Conservation (phyloP, 805 yeast species). For the Metschnikowia similis region DNA sequence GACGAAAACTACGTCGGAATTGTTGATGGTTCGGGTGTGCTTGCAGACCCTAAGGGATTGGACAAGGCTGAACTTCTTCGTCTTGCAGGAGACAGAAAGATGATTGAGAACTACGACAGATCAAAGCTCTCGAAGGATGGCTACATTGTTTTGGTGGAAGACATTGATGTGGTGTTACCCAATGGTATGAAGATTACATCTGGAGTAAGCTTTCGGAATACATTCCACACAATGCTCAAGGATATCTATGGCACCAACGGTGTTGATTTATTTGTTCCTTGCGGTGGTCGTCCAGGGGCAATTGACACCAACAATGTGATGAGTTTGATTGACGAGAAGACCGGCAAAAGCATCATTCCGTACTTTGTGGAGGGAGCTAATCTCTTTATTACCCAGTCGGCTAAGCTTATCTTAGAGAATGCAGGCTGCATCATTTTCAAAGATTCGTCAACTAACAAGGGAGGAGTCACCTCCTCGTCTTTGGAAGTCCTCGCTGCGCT, state of each 20-base stretch:
- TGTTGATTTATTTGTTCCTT: conserved; percentile 88
- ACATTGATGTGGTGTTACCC: conserved; percentile 73
- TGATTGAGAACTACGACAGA: conserved; percentile 65
- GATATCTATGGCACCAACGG: conserved; percentile 56
- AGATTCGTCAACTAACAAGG: conserved; percentile 96
- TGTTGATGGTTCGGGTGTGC: conserved; percentile 94
- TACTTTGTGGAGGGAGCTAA: conserved; percentile 97
- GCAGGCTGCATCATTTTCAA: conserved; percentile 87
- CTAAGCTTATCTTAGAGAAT: conserved; percentile 77
- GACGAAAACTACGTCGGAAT: conserved; percentile 82
- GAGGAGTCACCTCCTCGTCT: conserved; percentile 97
- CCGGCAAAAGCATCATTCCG: conserved; percentile 75
- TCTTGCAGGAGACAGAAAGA: conserved; percentile 73
- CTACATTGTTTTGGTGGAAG: conserved; percentile 81
- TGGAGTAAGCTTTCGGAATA: conserved; percentile 88
- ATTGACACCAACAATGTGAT: conserved; percentile 81
- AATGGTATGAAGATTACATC: conserved; percentile 69
- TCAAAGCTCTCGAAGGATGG: conserved; percentile 70
- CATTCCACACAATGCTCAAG: conserved; percentile 73
- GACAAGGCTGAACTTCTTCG: conserved; percentile 73
- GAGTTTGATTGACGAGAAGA: conserved; percentile 63
- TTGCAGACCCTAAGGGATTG: conserved; percentile 87
- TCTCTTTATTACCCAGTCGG: conserved; percentile 89
- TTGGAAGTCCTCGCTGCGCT: conserved; percentile 92
- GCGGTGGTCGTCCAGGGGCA: conserved; percentile 98